phyloP scores from a whole-genome alignment of 2,329 filamentous ascomycete genomes.

The Alternaria postmessia region DNA sequence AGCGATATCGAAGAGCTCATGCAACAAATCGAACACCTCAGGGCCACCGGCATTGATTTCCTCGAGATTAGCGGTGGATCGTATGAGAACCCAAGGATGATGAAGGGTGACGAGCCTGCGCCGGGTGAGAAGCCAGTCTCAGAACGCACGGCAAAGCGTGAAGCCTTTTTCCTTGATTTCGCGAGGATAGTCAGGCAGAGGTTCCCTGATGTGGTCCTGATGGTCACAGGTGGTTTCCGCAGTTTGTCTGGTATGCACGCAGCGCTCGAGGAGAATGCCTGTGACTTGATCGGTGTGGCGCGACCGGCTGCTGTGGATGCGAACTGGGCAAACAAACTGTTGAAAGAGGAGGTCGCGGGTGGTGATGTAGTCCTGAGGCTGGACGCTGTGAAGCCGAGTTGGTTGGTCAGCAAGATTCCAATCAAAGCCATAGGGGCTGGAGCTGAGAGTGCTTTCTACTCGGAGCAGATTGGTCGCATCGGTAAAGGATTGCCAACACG shows the following conservation, averaged over 20 bases:
- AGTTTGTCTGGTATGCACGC: slow-evolving; percentile 64
- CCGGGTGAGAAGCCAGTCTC: slow-evolving; percentile 2
- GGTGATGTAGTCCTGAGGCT: slow-evolving; percentile 4
- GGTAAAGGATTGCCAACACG: slow-evolving; percentile 1
- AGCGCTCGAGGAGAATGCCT: slow-evolving; percentile 55
- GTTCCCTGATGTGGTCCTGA: slow-evolving; percentile 51
- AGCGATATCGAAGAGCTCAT: slow-evolving; percentile 59
- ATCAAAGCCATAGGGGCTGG: slow-evolving; percentile 6
- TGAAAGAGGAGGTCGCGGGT: slow-evolving; percentile 11
- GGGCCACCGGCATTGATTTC: slow-evolving; percentile 66
- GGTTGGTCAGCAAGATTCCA: slow-evolving; percentile 12
- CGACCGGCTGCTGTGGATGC: slow-evolving; percentile 24
- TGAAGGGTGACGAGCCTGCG: slow-evolving; percentile 6
- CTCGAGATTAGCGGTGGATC: slow-evolving; percentile 72
- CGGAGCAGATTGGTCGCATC: background rate
- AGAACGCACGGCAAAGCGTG: slow-evolving; percentile 61
- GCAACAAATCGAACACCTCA: slow-evolving; percentile 64
- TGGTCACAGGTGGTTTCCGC: slow-evolving; percentile 67
- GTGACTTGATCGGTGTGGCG: slow-evolving; percentile 27
- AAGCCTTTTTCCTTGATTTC: slow-evolving; percentile 75
- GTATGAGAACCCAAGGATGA: slow-evolving; percentile 17
- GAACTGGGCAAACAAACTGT: slow-evolving; percentile 14
- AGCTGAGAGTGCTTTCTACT: slow-evolving; percentile 7
- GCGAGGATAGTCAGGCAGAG: slow-evolving; percentile 58
- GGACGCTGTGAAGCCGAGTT: slow-evolving; percentile 9